phyloP scores from a whole-genome alignment of 371 early-diverging fungal genomes.

The Dichotomocladium elegans region DNA sequence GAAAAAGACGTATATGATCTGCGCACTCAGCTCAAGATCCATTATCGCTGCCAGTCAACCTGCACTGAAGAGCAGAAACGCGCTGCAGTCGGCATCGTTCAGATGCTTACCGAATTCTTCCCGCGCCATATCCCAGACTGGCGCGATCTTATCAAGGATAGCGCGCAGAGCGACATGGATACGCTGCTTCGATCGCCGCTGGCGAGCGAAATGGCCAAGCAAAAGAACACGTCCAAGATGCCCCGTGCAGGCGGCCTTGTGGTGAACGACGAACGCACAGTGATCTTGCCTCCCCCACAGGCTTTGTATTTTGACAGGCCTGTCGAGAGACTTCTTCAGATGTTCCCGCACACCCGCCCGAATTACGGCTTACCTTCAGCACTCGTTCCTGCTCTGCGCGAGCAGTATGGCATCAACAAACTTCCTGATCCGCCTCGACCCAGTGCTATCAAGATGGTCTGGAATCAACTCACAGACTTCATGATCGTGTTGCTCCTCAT shows the following conservation, averaged over 20 bases:
- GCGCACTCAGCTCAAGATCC: slow-evolving; percentile 71
- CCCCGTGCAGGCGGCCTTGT: slow-evolving; percentile 8
- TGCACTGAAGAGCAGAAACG: slow-evolving; percentile 64
- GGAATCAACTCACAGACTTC: slow-evolving; percentile 86
- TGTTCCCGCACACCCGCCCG: slow-evolving; percentile 75
- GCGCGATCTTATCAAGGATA: slow-evolving; percentile 80
- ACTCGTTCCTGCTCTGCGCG: slow-evolving; percentile 52
- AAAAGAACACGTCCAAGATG: slow-evolving; percentile 20
- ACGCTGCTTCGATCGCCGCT: slow-evolving; percentile 40
- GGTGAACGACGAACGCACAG: slow-evolving; percentile 21
- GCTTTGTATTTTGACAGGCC: slow-evolving; percentile 87
- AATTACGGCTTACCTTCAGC: slow-evolving; percentile 62
- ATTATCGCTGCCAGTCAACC: slow-evolving; percentile 75
- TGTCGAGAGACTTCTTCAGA: slow-evolving; percentile 68
- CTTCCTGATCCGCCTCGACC: slow-evolving; percentile 76
- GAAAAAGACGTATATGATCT: slow-evolving; percentile 74
- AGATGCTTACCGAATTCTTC: slow-evolving; percentile 49
- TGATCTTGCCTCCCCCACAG: slow-evolving; percentile 52
- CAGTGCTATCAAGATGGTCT: slow-evolving; percentile 74
- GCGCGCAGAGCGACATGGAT: slow-evolving; percentile 73
- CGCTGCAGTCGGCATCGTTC: slow-evolving; percentile 71
- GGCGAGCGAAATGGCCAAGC: slow-evolving; percentile 21
- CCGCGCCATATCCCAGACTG: slow-evolving; percentile 74
- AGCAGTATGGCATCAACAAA: slow-evolving; percentile 83
- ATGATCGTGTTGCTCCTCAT: slow-evolving; percentile 80